These are phyloP conservation scores for Phytopythium montanum DNA, from an alignment of 352 stramenopile genomes.

Conservation along the genomic window DNA sequence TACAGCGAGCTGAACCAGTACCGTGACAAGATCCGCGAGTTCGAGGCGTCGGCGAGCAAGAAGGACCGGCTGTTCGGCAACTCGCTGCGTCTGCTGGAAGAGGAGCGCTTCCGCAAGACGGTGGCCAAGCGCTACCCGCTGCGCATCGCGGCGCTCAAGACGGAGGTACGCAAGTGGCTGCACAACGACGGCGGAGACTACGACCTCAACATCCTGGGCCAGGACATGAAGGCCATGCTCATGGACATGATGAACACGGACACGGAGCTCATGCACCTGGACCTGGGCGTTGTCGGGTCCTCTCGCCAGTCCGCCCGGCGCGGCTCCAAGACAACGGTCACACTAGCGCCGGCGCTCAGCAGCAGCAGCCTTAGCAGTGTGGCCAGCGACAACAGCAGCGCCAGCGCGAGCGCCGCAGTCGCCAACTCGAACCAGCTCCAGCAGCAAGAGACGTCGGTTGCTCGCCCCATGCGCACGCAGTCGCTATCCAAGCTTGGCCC, in stretches of 20 bases:
- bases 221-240: slow-evolving; percentile 68
- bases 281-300: slow-evolving; percentile 48
- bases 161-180: slow-evolving; percentile 73
- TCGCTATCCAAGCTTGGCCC: slow-evolving; percentile 19
- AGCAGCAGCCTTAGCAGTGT: slow-evolving; percentile 12
- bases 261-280: slow-evolving; percentile 81
- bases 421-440: slow-evolving; percentile 2
- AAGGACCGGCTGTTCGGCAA: slow-evolving; percentile 76
- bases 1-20: slow-evolving; percentile 68
- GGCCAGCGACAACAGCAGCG: slow-evolving; percentile 5
- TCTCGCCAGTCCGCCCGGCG: slow-evolving; percentile 30
- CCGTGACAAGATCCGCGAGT: slow-evolving; percentile 72
- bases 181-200: slow-evolving; percentile 72
- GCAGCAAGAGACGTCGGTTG: background rate
- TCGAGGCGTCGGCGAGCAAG: slow-evolving; percentile 62
- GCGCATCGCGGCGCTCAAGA: slow-evolving; percentile 39
- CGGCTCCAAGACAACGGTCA: slow-evolving; percentile 19
- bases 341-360: slow-evolving; percentile 22
- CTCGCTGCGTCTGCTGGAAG: slow-evolving; percentile 65
- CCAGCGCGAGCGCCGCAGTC: slow-evolving; percentile 11
- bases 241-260: slow-evolving; percentile 82
- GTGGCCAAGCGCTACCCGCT: slow-evolving; percentile 68
- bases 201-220: slow-evolving; percentile 63
- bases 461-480: slow-evolving; percentile 25
- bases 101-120: slow-evolving; percentile 74